phyloP scores from a whole-genome alignment of 2,329 filamentous ascomycete species.

The Cadophora luteo-olivacea region DNA sequence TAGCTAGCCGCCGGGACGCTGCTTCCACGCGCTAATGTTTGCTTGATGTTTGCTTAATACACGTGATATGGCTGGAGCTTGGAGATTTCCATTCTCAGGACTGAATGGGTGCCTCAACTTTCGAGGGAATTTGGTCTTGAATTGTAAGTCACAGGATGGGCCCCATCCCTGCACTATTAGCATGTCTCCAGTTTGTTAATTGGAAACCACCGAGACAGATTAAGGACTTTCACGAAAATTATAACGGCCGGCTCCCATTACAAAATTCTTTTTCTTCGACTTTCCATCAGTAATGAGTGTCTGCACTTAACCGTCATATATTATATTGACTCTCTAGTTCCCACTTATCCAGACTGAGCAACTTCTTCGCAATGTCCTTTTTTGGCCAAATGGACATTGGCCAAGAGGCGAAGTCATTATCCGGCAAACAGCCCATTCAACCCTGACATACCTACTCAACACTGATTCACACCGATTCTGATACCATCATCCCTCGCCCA shows the following conservation, averaged over 20 bases:
- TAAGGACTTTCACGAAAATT: not conserved
- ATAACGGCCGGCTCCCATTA: conserved; percentile 6
- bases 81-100: too few relatives aligned
- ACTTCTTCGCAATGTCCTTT: not conserved
- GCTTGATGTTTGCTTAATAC: not conserved
- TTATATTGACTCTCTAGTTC: conserved; percentile 48
- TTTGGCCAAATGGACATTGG: not conserved
- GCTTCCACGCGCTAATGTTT: not conserved
- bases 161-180: too few relatives aligned
- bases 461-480: too few relatives aligned
- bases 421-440: not conserved
- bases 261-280: conserved; percentile 33
- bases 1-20: not conserved
- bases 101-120: too few relatives aligned
- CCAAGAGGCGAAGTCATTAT: not conserved
- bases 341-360: not conserved
- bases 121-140: too few relatives aligned
- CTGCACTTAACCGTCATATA: conserved; percentile 47
- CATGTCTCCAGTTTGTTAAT: not conserved
- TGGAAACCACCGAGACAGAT: not conserved
- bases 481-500: too few relatives aligned
- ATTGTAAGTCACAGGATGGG: too few relatives aligned
- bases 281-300: conserved; percentile 48
- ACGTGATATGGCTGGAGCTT: not conserved
- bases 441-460: not conserved